Evolutionary conservation across 2,329 filamentous ascomycete species (phyloP), one percentile per base, ranked within the genome.

Genomic region (Paecilomyces dactylethromorphus): DNA sequence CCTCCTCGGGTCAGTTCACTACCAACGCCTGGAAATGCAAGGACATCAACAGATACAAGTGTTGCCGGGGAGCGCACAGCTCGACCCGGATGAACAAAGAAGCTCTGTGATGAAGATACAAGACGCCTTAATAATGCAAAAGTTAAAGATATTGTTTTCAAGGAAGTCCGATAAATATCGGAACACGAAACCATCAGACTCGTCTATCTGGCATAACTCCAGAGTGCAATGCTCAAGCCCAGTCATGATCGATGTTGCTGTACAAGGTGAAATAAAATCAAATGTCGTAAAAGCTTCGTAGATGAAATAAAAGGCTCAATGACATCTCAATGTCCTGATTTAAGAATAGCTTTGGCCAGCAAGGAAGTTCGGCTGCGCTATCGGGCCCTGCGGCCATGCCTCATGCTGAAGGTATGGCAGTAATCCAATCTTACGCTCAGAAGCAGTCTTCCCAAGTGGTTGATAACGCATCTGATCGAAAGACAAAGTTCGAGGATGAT

Each of bases 391-490:
- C n/a, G 69, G 68, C 73, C 75, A 78, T 13, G 71, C 69, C n/a
- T 79, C 77, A 11, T 72, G 71, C 39, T 78, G 74, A 55, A 77
- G 69, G 55, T 78, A 79, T 7, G 89, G 89, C 3, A 92, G 83
- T 21, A 90, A 82, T 11, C 89, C 89, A 0, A 87, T 84, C 59
- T 73, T 76, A 39, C 87, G 85, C 59, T 89, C 79, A 50, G 88
- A 85, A 59, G 86, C 81, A 32, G 85, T 80, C 68, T 89, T 86
- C 8, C 89, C 88, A 3, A 93, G 76, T 8, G 89, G 88, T 64
- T 92, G 88, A 69, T 94, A 90, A 71, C 93, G 88, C 87, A 95
- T 92, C 76, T 92, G 84, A 60, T 85, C 82, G 56, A 89, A 86
- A 54, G 82, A 76, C 57, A 79, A 79, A 76, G 72, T 84, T 68